Base-by-base conservation (phyloP, 345 rosid species). In the Firmiana major region DNA sequence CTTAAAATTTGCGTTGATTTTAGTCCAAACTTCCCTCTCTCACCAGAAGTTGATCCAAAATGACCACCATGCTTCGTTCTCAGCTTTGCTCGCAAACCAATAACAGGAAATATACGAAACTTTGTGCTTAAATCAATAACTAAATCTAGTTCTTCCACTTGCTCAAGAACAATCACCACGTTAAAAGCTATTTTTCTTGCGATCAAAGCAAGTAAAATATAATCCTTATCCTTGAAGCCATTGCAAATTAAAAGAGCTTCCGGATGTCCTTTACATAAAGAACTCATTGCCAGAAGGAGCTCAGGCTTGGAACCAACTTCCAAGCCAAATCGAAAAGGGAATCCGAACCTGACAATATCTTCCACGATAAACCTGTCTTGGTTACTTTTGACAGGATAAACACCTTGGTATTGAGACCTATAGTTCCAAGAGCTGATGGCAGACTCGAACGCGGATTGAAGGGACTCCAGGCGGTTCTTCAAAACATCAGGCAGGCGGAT, bases 231-330 rank as follows among this genome's bases (percentile, higher is more conserved):
- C 75, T 94, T 94, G 72, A 90, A 94, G 9, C 98, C 97, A 67
- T 94, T 94, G 49, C 98, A 94, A 12, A 94, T 83, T 19, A 94
- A 82, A 57, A 94, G 81, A 36, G 92, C 86, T 24, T 91, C 92
- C 0, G 84, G 86, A 73, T 74, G 86, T 28, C 97, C 97, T 73
- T 85, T 90, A 75, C 93, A 92, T 54, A 94, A 75, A 77, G 92
- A 91, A 79, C 88, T 91, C 97, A 94, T 92, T 2, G 97, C 97
- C 3, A 94, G 81, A 6, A 94, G 91, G 0, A 94, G 91, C 89
- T 94, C 97, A n/a, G 97, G 98, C 38, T 94, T 94, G 2, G 97
- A 94, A 74, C 97, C 97, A 46, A 97, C 97, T 77, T 94, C 98
- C 17, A 92, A 75, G 11, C 98, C 98, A 79, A 94, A 94, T 28